Evolutionary conservation across 225 moss, liverwort and hornwort species (phyloP), one percentile per base, ranked within the genome.

Genomic region (Bryum argenteum): DNA sequence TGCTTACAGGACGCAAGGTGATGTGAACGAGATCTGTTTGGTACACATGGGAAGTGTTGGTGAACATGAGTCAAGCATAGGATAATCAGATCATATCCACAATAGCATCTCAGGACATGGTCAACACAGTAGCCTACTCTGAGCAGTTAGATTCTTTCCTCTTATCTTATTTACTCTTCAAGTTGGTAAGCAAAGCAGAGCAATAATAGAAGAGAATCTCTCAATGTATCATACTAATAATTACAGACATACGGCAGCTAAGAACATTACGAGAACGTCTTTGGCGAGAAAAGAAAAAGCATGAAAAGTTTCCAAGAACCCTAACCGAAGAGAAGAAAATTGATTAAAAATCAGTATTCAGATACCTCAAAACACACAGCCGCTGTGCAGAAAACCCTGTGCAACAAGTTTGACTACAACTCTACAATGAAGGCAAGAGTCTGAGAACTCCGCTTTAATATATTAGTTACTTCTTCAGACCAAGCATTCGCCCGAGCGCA

Each of bases 251-350:
- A 42, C 23, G 9, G 18, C 51, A 28, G 6, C 56, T 23, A 19
- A 41, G 11, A 72, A 50, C 37, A 44, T 19, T 38, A 7, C 15
- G 11, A 43, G 28, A 57, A 53, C 20, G 16, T n/a, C 14, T 21
- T 11, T 9, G 1, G 48, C 24, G 16, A 38, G n/a, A 40, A 10
- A n/a, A 28, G 28, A 11, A 21, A 43, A 40, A 19, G 33, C 8
- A 14, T 13, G 53, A 18, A 67, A 67, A 62, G 50, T 23, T 11
- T 72, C 11, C 19, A 63, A 52, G 20, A 67, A 69, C 72, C 77
- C 63, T 58, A 63, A 44, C 38, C 63, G 18, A 58, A 69, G 20
- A 21, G 22, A 64, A 63, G 58, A 41, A 69, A 9, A 16, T 26
- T 70, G 18, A 45, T 37, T 37, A 44, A 24, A 10, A 14, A 57